phyloP scores from a whole-genome alignment of 352 stramenopile species.

The Phytophthora cajani region DNA sequence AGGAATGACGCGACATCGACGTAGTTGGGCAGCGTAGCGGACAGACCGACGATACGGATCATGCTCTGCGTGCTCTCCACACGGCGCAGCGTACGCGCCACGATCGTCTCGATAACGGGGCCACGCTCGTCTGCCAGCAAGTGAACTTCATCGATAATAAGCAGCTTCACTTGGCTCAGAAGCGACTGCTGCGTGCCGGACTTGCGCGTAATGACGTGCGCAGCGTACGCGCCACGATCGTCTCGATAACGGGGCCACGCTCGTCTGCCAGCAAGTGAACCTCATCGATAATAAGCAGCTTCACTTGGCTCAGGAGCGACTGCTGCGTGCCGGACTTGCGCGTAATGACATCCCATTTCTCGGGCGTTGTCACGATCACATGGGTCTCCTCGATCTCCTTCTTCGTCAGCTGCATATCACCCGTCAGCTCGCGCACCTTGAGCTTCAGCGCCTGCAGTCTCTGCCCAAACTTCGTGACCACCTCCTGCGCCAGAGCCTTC shows the following conservation, averaged over 20 bases:
- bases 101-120: conserved; percentile 99
- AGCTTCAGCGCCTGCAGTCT: conserved; percentile 73
- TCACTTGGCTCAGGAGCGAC: conserved; percentile 88
- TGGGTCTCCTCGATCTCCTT: conserved; percentile 96
- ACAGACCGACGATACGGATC: conserved; percentile 98
- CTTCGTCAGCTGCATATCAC: conserved; percentile 98
- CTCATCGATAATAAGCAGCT: conserved; percentile 99
- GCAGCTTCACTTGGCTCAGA: conserved; percentile 91
- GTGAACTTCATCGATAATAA: conserved; percentile 99
- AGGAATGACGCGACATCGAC: conserved; percentile 98
- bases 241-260: conserved; percentile 98
- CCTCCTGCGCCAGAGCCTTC: conserved; percentile 98
- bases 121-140: conserved; percentile 98
- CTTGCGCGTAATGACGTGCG: conserved; percentile 99
- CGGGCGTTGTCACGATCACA: conserved; percentile 98
- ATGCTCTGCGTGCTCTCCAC: conserved; percentile 98
- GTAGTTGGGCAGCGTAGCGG: conserved; percentile 99
- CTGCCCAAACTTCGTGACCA: conserved; percentile 98
- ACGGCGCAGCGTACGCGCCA: conserved; percentile 97
- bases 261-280: conserved; percentile 99
- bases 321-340: conserved; percentile 95
- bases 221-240: conserved; percentile 97
- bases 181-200: conserved; percentile 90
- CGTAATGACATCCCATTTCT: conserved; percentile 99
- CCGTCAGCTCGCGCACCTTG: conserved; percentile 94